Base-by-base conservation (phyloP, 371 early-diverging fungal genomes). In the Mucor saturninus region DNA sequence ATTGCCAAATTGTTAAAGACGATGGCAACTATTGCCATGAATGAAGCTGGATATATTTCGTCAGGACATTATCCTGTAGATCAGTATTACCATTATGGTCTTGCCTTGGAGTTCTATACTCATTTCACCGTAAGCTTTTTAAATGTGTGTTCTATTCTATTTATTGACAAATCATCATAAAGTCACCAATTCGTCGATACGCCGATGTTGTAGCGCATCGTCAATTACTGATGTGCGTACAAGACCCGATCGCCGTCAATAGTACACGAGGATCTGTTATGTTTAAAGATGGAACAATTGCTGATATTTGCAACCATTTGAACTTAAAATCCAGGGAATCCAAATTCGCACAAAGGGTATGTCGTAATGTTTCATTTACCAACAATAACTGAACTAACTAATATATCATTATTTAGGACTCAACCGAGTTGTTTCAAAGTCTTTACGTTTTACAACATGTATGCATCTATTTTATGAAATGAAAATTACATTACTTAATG, bases 141-240 rank as follows among this genome's bases (percentile, higher is more conserved):
- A 30, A 45, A 21, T 35, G 13, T 37, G 4, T 61, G 13, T 48
- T 40, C 35, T 48, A 9, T 49, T 8, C 4, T 5, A 7, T 14
- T 31, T n/a, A 31, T 35, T 39, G 38, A 14, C 5, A 28, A 28
- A 7, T 28, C 8, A 32, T 21, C 26, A 15, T 48, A 3, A 61
- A 87, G 71, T 98, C 98, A 2, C 99, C 99, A 5, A 99, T 99
- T 66, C 91, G 99, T 62, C 85, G 99, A 64, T 99, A 99, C 79
- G 96, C 99, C 45, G 99, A 99, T 83, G 71, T 99, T 35, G 75
- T 99, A 21, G 99, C 98, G 2, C 99, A 99, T 66, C 85, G 99
- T 28, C 91, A 90, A 64, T 61, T 94, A 7, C 59, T 87, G 30
- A 75, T 75, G 13, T 83, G 86, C 30, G 64, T 91, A 0, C 53